These are phyloP conservation scores for Aureobasidium melanogenum DNA, from an alignment of 2,329 filamentous ascomycete species.

Conservation along the genomic window DNA sequence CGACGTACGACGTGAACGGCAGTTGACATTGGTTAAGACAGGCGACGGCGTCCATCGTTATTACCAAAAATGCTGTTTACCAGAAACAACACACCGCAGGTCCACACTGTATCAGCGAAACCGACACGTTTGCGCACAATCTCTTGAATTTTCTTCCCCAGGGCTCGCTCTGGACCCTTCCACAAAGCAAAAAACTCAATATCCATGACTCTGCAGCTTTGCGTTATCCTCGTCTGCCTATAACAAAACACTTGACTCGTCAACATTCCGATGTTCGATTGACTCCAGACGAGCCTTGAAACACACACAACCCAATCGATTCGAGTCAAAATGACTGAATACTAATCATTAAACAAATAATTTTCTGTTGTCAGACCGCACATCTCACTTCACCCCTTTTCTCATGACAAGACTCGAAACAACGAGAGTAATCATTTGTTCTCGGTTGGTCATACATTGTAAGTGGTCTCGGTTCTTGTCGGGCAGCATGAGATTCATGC, in stretches of 20 bases:
- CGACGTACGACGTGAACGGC: background rate
- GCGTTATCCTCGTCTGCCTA: background rate
- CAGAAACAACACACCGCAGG: conserved; percentile 2
- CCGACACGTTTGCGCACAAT: background rate
- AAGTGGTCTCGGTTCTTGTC: background rate
- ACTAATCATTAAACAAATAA: background rate
- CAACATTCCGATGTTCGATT: background rate
- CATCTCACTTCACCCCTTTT: background rate
- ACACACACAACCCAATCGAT: background rate
- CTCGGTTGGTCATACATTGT: background rate
- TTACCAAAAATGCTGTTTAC: background rate
- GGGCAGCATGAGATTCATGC: background rate
- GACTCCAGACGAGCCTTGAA: background rate
- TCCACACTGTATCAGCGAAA: background rate
- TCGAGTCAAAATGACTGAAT: background rate
- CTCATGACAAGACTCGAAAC: background rate
- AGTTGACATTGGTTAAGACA: background rate
- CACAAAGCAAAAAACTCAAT: background rate
- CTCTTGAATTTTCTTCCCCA: background rate
- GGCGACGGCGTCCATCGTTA: background rate
- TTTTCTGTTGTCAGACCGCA: background rate
- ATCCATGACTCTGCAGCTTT: background rate
- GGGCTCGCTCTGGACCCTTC: background rate
- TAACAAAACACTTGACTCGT: background rate
- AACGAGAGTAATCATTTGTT: background rate